Evolutionary conservation across 2,329 filamentous ascomycete genomes (phyloP).

Genomic region (Claviceps humidiphila): DNA sequence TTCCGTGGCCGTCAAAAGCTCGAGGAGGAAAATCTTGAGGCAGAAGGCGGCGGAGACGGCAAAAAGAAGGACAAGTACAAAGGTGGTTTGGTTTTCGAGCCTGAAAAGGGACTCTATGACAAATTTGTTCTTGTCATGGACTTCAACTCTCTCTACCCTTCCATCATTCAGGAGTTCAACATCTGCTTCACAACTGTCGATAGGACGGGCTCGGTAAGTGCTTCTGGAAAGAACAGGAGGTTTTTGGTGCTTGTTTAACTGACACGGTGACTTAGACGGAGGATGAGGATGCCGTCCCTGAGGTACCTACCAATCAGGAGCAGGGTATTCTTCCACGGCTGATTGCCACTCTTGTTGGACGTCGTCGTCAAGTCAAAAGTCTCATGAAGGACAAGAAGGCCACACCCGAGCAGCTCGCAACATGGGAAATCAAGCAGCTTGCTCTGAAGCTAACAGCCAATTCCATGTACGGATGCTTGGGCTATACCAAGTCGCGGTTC

Average conservation of each 20-base stretch:
- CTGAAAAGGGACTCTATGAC: constrained; percentile 94
- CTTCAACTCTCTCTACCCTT: constrained; percentile 97
- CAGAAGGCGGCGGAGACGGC: constrained; percentile 53
- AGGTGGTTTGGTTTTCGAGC: constrained; percentile 95
- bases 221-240: not conserved
- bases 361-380: constrained; percentile 83
- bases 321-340: constrained; percentile 81
- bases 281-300: constrained; percentile 78
- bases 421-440: constrained; percentile 97
- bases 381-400: constrained; percentile 92
- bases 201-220: constrained; percentile 53
- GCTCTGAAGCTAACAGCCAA: constrained; percentile 96
- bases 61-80: constrained; percentile 99
- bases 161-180: constrained; percentile 98
- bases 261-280: constrained; percentile 28
- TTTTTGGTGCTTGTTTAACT: constrained; percentile 14
- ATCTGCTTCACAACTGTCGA: constrained; percentile 99
- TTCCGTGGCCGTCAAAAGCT: constrained; percentile 61
- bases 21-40: constrained; percentile 57
- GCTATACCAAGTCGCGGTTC: constrained; percentile 93
- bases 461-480: constrained; percentile 98
- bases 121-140: constrained; percentile 99
- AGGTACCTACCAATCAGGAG: constrained; percentile 65
- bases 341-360: constrained; percentile 80
- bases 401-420: constrained; percentile 72